phyloP scores from a whole-genome alignment of 1,139 yeast species.

The Candida frijolesensis region DNA sequence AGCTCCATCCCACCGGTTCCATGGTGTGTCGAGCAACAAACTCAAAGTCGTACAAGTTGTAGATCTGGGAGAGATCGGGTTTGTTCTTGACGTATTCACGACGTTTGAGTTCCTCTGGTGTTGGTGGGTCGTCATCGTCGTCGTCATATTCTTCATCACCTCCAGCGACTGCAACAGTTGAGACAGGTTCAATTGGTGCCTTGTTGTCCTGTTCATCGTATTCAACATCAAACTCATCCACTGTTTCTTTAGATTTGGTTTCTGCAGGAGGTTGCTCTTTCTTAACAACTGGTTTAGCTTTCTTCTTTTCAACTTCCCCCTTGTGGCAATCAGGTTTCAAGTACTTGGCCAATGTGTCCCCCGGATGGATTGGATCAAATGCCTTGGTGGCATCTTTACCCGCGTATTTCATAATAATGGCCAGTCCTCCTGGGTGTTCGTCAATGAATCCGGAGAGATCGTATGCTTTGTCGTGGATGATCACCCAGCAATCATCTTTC shows the following conservation, averaged over 20 bases:
- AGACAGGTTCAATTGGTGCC: conserved; percentile 25
- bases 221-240: conserved; percentile 49
- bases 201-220: conserved; percentile 47
- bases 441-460: conserved; percentile 51
- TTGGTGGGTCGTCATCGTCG: conserved; percentile 36
- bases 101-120: conserved; percentile 34
- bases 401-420: conserved; percentile 53
- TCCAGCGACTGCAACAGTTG: conserved; percentile 7
- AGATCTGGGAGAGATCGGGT: conserved; percentile 68
- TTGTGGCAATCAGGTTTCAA: conserved; percentile 33
- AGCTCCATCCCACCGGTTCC: conserved; percentile 85
- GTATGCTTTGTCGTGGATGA: conserved; percentile 52
- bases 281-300: conserved; percentile 6
- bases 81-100: conserved; percentile 33
- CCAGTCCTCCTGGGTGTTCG: conserved; percentile 59
- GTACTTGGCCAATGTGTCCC: conserved; percentile 77
- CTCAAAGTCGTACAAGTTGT: conserved; percentile 80
- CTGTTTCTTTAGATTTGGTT: conserved; percentile 19
- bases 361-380: too few species aligned
- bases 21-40: conserved; percentile 72
- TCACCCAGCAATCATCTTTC: conserved; percentile 56
- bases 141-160: conserved; percentile 25
- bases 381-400: conserved; percentile 64
- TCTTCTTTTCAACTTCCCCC: conserved; percentile 34
- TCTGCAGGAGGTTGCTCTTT: conserved; percentile 2